Percentiles rank a stretch among this genome's conserved stretches.
phyloP scores from a whole-genome alignment of 2,329 filamentous ascomycete genomes.

The Dryadomyces sulphureus region DNA sequence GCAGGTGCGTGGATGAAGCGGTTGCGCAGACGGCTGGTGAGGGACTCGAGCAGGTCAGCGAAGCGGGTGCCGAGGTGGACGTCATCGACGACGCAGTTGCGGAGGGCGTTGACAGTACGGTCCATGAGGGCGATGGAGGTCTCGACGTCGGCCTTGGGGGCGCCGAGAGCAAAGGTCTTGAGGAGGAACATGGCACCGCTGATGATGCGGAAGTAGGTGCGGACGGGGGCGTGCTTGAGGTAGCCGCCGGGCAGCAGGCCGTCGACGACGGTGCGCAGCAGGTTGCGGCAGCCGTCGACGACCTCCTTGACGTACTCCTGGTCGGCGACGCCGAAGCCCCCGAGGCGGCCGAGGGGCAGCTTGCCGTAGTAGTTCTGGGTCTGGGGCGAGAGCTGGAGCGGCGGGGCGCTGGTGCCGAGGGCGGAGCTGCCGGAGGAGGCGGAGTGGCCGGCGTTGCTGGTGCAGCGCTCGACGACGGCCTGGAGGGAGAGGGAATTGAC shows the following conservation, averaged over 20 bases:
- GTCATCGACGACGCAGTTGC: slow-evolving; percentile 69
- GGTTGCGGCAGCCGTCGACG: slow-evolving; percentile 60
- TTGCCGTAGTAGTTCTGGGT: slow-evolving; percentile 51
- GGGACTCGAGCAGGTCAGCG: slow-evolving; percentile 64
- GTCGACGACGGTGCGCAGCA: slow-evolving; percentile 64
- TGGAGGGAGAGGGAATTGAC: slow-evolving; percentile 89
- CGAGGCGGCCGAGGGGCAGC: slow-evolving; percentile 47
- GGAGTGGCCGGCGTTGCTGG: slow-evolving; percentile 48
- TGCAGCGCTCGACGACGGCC: slow-evolving; percentile 86
- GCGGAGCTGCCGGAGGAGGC: slow-evolving; percentile 18
- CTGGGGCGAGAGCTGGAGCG: slow-evolving; percentile 38
- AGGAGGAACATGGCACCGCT: slow-evolving; percentile 74
- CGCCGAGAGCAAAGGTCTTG: slow-evolving; percentile 71
- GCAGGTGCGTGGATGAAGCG: slow-evolving; percentile 55
- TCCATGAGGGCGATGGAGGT: slow-evolving; percentile 64
- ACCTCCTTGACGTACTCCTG: slow-evolving; percentile 64
- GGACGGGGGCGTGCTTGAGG: slow-evolving; percentile 68
- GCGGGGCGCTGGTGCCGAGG: slow-evolving; percentile 7
- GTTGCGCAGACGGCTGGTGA: slow-evolving; percentile 59
- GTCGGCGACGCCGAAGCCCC: slow-evolving; percentile 49
- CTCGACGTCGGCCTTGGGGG: slow-evolving; percentile 63
- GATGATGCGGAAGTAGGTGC: slow-evolving; percentile 78
- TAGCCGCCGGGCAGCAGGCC: slow-evolving; percentile 60
- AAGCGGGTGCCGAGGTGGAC: slow-evolving; percentile 77
- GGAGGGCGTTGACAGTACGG: slow-evolving; percentile 55